Evolutionary conservation across 2,329 filamentous ascomycete genomes (phyloP).

Genomic region (Talaromyces sp.): DNA sequence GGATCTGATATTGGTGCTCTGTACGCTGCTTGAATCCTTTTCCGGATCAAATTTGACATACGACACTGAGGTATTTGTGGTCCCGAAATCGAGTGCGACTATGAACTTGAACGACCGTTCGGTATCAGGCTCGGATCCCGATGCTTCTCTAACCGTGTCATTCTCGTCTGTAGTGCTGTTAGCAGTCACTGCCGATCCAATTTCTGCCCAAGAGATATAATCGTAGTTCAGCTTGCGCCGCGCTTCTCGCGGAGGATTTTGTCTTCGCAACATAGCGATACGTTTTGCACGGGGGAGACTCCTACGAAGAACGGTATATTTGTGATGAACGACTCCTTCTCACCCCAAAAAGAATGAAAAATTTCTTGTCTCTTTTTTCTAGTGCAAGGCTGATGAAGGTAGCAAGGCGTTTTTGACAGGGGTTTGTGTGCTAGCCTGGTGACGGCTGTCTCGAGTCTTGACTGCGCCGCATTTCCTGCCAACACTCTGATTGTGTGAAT

Average conservation of each 20-base stretch:
- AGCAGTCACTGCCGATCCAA: not conserved
- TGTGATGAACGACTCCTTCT: not conserved
- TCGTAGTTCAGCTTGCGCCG: not conserved
- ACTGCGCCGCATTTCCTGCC: too few species aligned
- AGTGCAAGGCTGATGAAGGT: not conserved
- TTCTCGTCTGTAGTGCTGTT: not conserved
- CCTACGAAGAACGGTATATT: not conserved
- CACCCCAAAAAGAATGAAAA: not conserved
- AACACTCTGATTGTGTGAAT: too few species aligned
- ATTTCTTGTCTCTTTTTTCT: not conserved
- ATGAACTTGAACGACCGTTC: not conserved
- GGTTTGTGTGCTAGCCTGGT: too few species aligned
- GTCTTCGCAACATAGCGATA: not conserved
- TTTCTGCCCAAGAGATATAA: not conserved
- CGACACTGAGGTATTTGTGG: constrained; percentile 4
- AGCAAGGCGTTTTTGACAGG: too few species aligned
- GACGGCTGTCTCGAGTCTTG: too few species aligned
- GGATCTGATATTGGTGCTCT: not conserved
- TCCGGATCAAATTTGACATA: constrained; percentile 2
- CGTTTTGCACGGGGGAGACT: not conserved
- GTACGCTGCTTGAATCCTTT: not conserved
- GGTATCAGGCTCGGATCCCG: not conserved
- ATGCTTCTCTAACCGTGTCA: not conserved
- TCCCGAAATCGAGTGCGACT: constrained; percentile 3
- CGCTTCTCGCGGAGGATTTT: not conserved